phyloP scores from a whole-genome alignment of 805 yeast species.

The Candida golubevii region DNA sequence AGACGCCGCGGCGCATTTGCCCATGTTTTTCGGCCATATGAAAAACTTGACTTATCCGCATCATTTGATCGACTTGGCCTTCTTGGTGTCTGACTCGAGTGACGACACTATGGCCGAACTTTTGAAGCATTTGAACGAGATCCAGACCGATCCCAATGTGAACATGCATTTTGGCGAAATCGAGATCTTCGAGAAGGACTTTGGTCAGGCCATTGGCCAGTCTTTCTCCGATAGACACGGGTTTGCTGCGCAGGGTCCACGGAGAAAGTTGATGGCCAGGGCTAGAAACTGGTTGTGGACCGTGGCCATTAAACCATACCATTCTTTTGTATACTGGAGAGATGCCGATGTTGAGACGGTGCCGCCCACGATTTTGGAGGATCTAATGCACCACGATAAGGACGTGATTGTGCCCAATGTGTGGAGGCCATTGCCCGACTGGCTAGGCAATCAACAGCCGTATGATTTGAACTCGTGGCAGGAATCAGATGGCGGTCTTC shows the following conservation, averaged over 20 bases:
- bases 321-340: constrained; percentile 95
- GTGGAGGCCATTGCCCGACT: constrained; percentile 86
- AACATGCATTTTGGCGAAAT: constrained; percentile 73
- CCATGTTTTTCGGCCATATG: constrained; percentile 85
- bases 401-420: constrained; percentile 95
- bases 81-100: constrained; percentile 83
- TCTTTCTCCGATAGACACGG: constrained; percentile 92
- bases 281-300: constrained; percentile 93
- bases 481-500: constrained; percentile 77
- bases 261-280: constrained; percentile 91
- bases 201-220: constrained; percentile 91
- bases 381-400: constrained; percentile 83
- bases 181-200: constrained; percentile 86
- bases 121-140: constrained; percentile 48
- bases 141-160: constrained; percentile 64
- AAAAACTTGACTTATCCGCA: constrained; percentile 81
- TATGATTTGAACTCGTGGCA: constrained; percentile 85
- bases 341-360: constrained; percentile 96
- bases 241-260: constrained; percentile 91
- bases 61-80: constrained; percentile 73
- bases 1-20: constrained; percentile 87
- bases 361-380: constrained; percentile 82
- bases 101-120: constrained; percentile 80
- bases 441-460: constrained; percentile 82
- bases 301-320: constrained; percentile 85